Base-by-base conservation (phyloP, 169 alveolate species). In the Eimeria necatrix region DNA sequence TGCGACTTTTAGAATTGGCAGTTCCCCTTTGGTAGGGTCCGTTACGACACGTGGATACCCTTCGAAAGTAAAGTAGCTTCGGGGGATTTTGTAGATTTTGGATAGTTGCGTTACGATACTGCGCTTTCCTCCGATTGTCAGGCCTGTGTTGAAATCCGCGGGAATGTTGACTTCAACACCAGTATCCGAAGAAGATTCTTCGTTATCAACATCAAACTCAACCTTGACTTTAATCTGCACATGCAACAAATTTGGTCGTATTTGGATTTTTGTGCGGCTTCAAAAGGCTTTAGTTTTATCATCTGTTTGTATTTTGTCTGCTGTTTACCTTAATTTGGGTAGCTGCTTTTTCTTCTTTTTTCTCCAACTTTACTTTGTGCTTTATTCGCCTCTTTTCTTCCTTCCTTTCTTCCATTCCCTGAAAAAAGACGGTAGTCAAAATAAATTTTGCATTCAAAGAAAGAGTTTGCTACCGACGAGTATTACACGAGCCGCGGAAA, bases 391-490 rank as follows among this genome's bases (percentile, higher is more conserved):
- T 84, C 20, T 70, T 84, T 41, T 59, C 92, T 59, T 84, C 92
- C 24, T 6, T 32, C 18, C 92, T 76, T 56, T 84, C 92, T 4
- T 84, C 92, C 92, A 84, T 84, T 26, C 92, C 92, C 92, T 84
- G 78, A 32, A 46, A 46, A 53, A 60, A 4, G 10, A 16, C 4
- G 9, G 32, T 26, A 68, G 49, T 9, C 52, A 52, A 22, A 80
- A 4, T 7, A 52, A 24, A 24, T n/a, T 61, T 4, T 80, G 48
- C 12, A 8, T 18, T 22, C 41, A 2, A 18, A 12, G 41, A 2
- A 16, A 10, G 49, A 46, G 68, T 56, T 24, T 24, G 64, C 59
- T 52, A 0, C 2, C 73, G 52, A 53, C 16, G 4, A 52, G 73
- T 16, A 5, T 6, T n/a, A 4, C 52, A 26, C 60, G 4, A 8